Percentiles rank a stretch among this genome's conserved stretches.
Evolutionary conservation across 345 rosid species (phyloP).

Genomic region (Streptanthus diversifolius): DNA sequence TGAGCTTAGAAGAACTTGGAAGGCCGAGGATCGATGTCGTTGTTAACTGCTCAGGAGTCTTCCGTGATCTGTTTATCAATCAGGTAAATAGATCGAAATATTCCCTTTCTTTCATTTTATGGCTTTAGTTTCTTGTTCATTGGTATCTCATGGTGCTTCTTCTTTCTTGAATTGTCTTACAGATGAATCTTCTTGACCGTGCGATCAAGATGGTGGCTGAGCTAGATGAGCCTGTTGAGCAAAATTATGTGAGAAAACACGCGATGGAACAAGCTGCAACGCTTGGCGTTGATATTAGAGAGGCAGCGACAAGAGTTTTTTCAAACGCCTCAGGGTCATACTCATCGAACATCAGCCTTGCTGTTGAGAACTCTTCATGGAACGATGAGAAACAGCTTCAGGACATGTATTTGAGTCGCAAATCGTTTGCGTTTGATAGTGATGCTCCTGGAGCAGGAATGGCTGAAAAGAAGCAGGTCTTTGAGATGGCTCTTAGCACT

Average conservation of each 20-base stretch:
- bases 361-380: constrained; percentile 98
- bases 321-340: constrained; percentile 97
- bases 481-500: constrained; percentile 91
- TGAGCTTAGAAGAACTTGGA: constrained; percentile 93
- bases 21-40: constrained; percentile 98
- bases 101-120: neutral
- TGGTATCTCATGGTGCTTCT: constrained; percentile 15
- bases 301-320: constrained; percentile 94
- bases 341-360: constrained; percentile 89
- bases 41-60: constrained; percentile 97
- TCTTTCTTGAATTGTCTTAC: constrained; percentile 15
- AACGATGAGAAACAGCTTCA: constrained; percentile 99
- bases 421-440: constrained; percentile 89
- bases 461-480: constrained; percentile 81
- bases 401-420: constrained; percentile 97
- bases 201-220: constrained; percentile 99
- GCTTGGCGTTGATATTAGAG: constrained; percentile 73
- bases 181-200: constrained; percentile 98
- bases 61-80: constrained; percentile 94
- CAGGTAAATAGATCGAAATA: constrained; percentile 50
- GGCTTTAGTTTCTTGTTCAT: neutral
- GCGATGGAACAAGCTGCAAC: constrained; percentile 85
- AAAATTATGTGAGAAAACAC: constrained; percentile 85
- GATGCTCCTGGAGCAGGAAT: constrained; percentile 97
- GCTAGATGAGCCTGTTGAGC: constrained; percentile 84